These are phyloP conservation scores for Mycena metata DNA, from an alignment of 768 basidiomycete genomes.

Conservation along the genomic window DNA sequence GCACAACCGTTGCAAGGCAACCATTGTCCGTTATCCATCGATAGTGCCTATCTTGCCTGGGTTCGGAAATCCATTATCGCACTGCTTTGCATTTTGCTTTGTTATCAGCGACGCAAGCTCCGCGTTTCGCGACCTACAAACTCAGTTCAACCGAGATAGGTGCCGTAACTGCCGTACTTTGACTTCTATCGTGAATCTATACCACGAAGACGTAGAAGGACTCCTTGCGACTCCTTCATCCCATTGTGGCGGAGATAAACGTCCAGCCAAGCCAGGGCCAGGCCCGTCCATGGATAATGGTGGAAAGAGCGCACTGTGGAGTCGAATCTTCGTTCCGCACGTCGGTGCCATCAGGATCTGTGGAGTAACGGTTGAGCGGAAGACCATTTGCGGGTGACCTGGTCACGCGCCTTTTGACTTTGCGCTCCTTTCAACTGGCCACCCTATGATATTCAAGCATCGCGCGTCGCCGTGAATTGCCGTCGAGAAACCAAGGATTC, in stretches of 20 bases:
- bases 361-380: no score
- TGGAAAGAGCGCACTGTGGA: no score
- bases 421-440: no score
- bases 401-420: no score
- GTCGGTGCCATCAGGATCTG: no score
- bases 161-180: conserved; percentile 4
- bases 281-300: no score
- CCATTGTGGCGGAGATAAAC: conserved; percentile 9
- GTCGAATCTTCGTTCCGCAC: no score
- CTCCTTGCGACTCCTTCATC: background rate
- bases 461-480: no score
- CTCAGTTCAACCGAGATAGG: conserved; percentile 3
- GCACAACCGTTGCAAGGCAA: background rate
- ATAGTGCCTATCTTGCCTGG: background rate
- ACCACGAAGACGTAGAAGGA: conserved; percentile 1
- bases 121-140: background rate
- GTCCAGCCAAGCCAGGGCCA: background rate
- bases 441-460: no score
- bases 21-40: background rate
- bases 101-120: conserved; percentile 14
- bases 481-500: no score
- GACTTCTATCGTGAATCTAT: conserved; percentile 5
- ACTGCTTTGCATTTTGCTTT: conserved; percentile 3
- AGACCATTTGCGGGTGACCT: no score
- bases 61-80: background rate